Percentiles rank a stretch among this genome's conserved stretches.
phyloP scores from a whole-genome alignment of 495 filamentous ascomycete species.

The Penicillium flavigenum region DNA sequence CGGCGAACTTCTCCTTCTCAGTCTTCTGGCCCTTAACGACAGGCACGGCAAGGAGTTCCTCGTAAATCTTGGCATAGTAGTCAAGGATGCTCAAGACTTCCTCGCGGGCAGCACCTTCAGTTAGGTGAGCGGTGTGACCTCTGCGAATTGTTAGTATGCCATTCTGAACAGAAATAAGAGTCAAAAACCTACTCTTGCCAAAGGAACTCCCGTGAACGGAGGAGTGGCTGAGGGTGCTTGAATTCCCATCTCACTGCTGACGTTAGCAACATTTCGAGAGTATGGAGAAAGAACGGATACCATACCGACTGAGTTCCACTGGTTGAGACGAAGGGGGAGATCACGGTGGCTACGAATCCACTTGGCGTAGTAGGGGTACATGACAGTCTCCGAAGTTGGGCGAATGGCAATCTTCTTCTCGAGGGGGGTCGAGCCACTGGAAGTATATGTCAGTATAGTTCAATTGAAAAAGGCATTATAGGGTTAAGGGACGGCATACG shows the following conservation, averaged over 20 bases:
- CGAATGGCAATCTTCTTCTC: conserved; percentile 95
- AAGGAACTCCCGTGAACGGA: conserved; percentile 88
- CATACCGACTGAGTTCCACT: conserved; percentile 88
- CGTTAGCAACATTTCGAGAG: neutral
- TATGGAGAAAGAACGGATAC: neutral
- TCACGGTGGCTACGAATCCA: conserved; percentile 95
- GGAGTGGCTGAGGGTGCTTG: conserved; percentile 94
- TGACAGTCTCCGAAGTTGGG: conserved; percentile 90
- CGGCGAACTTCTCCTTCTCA: conserved; percentile 94
- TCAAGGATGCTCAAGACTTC: conserved; percentile 95
- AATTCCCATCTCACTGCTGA: conserved; percentile 92
- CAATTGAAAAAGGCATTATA: neutral
- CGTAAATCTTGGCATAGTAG: conserved; percentile 83
- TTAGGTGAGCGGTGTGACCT: conserved; percentile 93
- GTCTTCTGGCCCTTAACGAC: conserved; percentile 86
- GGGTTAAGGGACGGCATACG: conserved; percentile 52
- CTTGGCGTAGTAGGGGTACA: conserved; percentile 94
- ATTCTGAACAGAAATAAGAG: neutral
- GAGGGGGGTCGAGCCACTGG: conserved; percentile 74
- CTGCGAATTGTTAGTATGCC: conserved; percentile 5
- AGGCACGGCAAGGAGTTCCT: conserved; percentile 89
- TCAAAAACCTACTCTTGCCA: conserved; percentile 71
- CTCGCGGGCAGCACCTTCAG: conserved; percentile 67
- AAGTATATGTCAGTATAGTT: conserved; percentile 15
- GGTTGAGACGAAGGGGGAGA: conserved; percentile 87